These are phyloP conservation scores for Phytopythium mirpurense DNA, from an alignment of 352 stramenopile genomes.

Conservation along the genomic window DNA sequence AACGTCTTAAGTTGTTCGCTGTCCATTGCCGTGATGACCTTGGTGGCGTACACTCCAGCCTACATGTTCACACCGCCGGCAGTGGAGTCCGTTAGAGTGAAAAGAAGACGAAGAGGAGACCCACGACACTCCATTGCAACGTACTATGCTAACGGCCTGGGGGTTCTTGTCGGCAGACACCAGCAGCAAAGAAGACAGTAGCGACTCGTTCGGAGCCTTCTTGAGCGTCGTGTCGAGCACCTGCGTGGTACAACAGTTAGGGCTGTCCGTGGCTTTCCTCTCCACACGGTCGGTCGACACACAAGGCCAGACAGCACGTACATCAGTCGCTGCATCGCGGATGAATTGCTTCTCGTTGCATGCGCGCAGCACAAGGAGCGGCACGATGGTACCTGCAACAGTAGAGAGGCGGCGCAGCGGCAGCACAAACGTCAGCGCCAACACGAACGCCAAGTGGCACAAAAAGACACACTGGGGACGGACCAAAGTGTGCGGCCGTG, in stretches of 20 bases:
- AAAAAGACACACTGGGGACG: not conserved
- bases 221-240: conserved; percentile 40
- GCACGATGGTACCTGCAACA: conserved; percentile 30
- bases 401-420: not conserved
- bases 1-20: conserved; percentile 29
- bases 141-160: conserved; percentile 43
- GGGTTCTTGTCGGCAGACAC: conserved; percentile 39
- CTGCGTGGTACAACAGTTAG: not conserved
- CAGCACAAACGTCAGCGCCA: not conserved
- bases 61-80: conserved; percentile 2
- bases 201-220: conserved; percentile 18
- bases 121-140: not conserved
- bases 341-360: conserved; percentile 78
- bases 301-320: not conserved
- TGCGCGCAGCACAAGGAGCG: conserved; percentile 42
- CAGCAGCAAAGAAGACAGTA: conserved; percentile 26
- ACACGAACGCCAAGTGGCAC: not conserved
- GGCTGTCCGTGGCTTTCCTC: not conserved
- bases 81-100: not conserved
- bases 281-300: not conserved
- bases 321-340: conserved; percentile 44
- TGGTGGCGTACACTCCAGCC: conserved; percentile 44
- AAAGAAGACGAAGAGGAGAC: not conserved
- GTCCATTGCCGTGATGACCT: conserved; percentile 49
- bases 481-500: conserved; percentile 24